Conservation (phyloP, 768 basidiomycete genomes). For the Termitomyces sp. region DNA sequence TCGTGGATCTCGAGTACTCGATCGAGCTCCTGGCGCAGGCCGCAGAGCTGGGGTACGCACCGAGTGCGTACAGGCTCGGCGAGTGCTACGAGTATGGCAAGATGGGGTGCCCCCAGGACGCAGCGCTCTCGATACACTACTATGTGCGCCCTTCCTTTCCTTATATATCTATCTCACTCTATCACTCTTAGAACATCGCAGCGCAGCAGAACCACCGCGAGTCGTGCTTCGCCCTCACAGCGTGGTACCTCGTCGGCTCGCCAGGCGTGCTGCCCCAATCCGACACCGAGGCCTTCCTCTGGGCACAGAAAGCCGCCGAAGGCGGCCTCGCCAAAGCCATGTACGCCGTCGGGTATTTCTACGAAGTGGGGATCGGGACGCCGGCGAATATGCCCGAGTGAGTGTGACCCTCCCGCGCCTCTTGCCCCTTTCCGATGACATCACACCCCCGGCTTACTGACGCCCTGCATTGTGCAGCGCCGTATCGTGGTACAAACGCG, state of each 20-base stretch:
- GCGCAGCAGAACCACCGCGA: slow-evolving; percentile 97
- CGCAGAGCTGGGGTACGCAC: slow-evolving; percentile 92
- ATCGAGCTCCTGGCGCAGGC: slow-evolving; percentile 93
- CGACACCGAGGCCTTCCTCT: slow-evolving; percentile 96
- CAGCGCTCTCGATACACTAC: slow-evolving; percentile 96
- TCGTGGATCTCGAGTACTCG: slow-evolving; percentile 94
- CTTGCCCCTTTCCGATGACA: too few species aligned
- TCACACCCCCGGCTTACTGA: too few species aligned
- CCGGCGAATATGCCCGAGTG: slow-evolving; percentile 6
- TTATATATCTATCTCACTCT: slow-evolving; percentile 4
- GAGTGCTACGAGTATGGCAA: slow-evolving; percentile 99
- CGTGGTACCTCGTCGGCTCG: slow-evolving; percentile 99
- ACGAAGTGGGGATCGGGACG: slow-evolving; percentile 56
- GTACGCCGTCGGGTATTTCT: slow-evolving; percentile 97
- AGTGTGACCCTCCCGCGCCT: too few species aligned
- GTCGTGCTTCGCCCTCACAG: slow-evolving; percentile 96
- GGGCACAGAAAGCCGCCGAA: slow-evolving; percentile 96
- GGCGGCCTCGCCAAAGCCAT: slow-evolving; percentile 90
- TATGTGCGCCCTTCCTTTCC: slow-evolving; percentile 57
- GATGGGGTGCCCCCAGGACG: slow-evolving; percentile 96
- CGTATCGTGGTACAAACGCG: slow-evolving; percentile 78
- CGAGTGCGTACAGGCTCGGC: slow-evolving; percentile 91
- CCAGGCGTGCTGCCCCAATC: slow-evolving; percentile 97
- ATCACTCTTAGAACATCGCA: slow-evolving; percentile 80
- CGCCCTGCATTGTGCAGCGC: slow-evolving; percentile 38